Conservation (phyloP, 257 asterid genomes). For the Voacanga thouarsii region DNA sequence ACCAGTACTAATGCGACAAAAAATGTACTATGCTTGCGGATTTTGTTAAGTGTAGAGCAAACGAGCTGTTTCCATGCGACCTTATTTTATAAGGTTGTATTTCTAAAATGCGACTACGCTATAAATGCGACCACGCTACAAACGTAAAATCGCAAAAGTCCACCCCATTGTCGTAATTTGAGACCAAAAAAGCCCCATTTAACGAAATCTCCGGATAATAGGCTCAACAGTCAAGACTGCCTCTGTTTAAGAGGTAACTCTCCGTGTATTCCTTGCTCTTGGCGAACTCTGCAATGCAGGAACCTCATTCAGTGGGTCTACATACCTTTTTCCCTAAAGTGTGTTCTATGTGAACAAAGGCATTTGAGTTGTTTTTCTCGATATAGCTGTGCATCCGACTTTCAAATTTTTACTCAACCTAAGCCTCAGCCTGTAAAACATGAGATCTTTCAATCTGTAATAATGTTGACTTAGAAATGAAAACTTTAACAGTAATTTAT, state of each 20-base stretch:
- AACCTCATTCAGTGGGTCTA: neutral
- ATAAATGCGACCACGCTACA: no score
- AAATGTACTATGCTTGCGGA: no score
- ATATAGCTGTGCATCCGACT: neutral
- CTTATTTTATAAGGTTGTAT: no score
- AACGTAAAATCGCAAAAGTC: no score
- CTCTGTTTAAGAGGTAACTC: neutral
- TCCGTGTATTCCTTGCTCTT: neutral
- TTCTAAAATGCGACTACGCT: no score
- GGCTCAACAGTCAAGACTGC: neutral
- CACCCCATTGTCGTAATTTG: no score
- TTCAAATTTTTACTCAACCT: neutral
- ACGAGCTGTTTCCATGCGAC: no score
- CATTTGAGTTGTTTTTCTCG: neutral
- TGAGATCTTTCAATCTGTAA: neutral
- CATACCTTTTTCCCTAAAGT: neutral
- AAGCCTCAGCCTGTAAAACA: neutral
- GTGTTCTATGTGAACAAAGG: neutral
- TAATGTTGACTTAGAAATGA: neutral
- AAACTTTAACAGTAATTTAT: neutral
- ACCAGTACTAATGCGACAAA: no score
- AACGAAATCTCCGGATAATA: no score
- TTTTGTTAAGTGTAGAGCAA: no score
- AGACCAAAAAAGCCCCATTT: no score
- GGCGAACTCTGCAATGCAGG: neutral